A percentile compares a stretch with the other conserved stretches of the same genome.
These are phyloP conservation scores for Phaeosphaeria sp. DNA, from an alignment of 2,329 filamentous ascomycete genomes.

Conservation along the genomic window DNA sequence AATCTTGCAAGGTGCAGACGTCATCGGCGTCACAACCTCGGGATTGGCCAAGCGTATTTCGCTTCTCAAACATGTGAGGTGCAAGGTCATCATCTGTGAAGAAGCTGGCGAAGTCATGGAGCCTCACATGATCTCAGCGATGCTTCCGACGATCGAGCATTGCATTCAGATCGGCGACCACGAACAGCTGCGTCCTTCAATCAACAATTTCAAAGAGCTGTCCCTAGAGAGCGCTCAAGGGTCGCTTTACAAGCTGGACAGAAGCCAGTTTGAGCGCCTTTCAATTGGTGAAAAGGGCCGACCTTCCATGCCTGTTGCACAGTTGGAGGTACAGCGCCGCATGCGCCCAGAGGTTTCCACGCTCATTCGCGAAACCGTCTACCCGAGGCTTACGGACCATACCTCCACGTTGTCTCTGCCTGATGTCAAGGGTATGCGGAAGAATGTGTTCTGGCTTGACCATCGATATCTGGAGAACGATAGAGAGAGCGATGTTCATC, in stretches of 20 bases:
- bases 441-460: conserved; percentile 68
- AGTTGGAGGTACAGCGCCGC: conserved; percentile 65
- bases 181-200: conserved; percentile 65
- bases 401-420: conserved; percentile 49
- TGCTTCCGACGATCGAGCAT: conserved; percentile 68
- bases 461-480: conserved; percentile 58
- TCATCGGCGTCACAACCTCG: conserved; percentile 68
- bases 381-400: conserved; percentile 63
- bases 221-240: conserved; percentile 60
- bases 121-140: conserved; percentile 65
- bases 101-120: conserved; percentile 75
- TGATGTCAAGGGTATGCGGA: conserved; percentile 60
- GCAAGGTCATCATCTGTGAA: conserved; percentile 69
- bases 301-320: conserved; percentile 30
- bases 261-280: conserved; percentile 68
- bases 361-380: conserved; percentile 65
- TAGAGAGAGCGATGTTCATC: conserved; percentile 11
- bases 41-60: conserved; percentile 64
- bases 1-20: conserved; percentile 51
- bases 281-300: conserved; percentile 37
- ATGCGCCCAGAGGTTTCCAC: conserved; percentile 70
- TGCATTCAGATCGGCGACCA: conserved; percentile 70
- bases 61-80: conserved; percentile 56
- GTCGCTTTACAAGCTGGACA: conserved; percentile 61
- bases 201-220: conserved; percentile 61